Evolutionary conservation across 2,329 filamentous ascomycete genomes (phyloP).

Genomic region (Pyrenophora seminiperda): DNA sequence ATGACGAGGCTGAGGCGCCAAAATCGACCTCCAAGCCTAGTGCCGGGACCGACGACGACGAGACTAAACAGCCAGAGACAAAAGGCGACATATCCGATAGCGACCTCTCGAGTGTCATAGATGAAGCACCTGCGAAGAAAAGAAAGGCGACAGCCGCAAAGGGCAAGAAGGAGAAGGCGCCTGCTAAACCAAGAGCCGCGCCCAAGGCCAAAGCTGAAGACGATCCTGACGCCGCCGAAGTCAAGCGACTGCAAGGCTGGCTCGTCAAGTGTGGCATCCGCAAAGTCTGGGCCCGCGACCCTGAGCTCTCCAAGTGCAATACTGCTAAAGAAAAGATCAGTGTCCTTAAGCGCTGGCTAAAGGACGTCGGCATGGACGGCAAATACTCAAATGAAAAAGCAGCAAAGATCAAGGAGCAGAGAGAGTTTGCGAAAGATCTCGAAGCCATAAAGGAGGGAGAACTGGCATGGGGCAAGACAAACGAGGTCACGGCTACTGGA

Average conservation of each 20-base stretch:
- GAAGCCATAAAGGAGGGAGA: constrained; percentile 84
- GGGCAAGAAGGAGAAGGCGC: constrained; percentile 34
- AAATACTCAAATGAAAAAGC: constrained; percentile 86
- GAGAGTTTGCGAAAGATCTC: constrained; percentile 83
- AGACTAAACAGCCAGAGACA: constrained; percentile 22
- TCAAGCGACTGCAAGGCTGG: constrained; percentile 86
- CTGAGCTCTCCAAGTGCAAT: constrained; percentile 75
- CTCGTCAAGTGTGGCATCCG: constrained; percentile 88
- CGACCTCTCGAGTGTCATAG: constrained; percentile 76
- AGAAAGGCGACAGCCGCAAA: constrained; percentile 41
- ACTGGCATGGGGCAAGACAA: constrained; percentile 69
- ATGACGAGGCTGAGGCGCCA: constrained; percentile 27
- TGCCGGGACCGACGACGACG: constrained; percentile 11
- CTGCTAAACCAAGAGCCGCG: constrained; percentile 48
- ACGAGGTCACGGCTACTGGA: constrained; percentile 34
- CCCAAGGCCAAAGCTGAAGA: constrained; percentile 48
- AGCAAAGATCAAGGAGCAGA: constrained; percentile 80
- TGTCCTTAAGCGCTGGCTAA: constrained; percentile 78
- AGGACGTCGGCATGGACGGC: constrained; percentile 84
- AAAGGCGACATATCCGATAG: constrained; percentile 56
- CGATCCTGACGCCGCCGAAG: constrained; percentile 73
- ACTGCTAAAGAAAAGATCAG: constrained; percentile 79
- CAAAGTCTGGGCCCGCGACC: constrained; percentile 78
- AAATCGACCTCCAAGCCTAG: constrained; percentile 17
- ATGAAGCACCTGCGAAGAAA: constrained; percentile 70